Evolutionary conservation across 2,329 filamentous ascomycete species (phyloP).

Genomic region (Fonsecaea nubica): DNA sequence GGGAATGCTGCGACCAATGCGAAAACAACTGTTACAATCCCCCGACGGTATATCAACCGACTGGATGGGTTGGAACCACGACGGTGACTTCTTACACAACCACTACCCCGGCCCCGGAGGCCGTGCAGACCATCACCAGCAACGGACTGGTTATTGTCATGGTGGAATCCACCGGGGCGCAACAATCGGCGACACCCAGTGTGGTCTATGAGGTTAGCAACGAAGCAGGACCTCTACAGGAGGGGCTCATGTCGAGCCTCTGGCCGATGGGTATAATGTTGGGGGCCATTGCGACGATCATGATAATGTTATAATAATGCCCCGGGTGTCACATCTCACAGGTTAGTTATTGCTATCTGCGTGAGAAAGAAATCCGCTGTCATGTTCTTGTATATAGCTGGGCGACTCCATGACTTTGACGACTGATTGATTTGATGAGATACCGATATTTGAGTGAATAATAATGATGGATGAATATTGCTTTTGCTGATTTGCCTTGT

Average conservation of each 20-base stretch:
- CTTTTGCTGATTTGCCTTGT: neutral
- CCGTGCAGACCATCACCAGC: slow-evolving; percentile 30
- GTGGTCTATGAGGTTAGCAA: slow-evolving; percentile 29
- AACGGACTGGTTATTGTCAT: slow-evolving; percentile 35
- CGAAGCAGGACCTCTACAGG: slow-evolving; percentile 26
- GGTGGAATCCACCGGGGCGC: slow-evolving; percentile 15
- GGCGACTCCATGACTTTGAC: slow-evolving; percentile 6
- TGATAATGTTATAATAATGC: slow-evolving; percentile 29
- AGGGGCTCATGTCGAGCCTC: slow-evolving; percentile 18
- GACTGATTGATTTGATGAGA: neutral
- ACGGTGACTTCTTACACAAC: slow-evolving; percentile 37
- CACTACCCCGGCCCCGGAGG: slow-evolving; percentile 21
- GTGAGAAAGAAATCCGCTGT: neutral
- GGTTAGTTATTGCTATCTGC: neutral
- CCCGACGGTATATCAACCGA: slow-evolving; percentile 10
- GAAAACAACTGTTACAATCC: slow-evolving; percentile 29
- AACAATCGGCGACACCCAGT: slow-evolving; percentile 25
- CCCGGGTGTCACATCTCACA: neutral
- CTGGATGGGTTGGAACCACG: slow-evolving; percentile 26
- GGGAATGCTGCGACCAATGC: slow-evolving; percentile 37
- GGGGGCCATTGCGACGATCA: slow-evolving; percentile 30
- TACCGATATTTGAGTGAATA: neutral
- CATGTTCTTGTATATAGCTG: slow-evolving; percentile 3
- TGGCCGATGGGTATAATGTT: slow-evolving; percentile 29
- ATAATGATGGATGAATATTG: neutral